Conservation (phyloP, 2,329 filamentous ascomycete genomes). For the Geosmithia morbida region DNA sequence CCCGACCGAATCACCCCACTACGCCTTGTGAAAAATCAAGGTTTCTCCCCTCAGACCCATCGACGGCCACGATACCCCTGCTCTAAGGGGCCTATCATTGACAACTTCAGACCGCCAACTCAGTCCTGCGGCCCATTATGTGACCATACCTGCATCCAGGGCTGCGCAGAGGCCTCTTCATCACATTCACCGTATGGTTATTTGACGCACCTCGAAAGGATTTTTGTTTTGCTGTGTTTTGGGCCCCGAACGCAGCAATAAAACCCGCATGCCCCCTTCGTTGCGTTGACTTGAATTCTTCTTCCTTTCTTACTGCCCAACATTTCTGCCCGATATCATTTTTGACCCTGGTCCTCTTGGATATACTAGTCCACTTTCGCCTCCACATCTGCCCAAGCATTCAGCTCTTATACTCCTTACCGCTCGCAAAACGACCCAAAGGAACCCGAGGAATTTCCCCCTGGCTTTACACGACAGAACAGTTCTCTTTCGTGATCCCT, state of each 20-base stretch:
- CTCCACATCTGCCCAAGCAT: constrained; percentile 5
- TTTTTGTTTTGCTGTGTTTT: constrained; percentile 5
- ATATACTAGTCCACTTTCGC: constrained; percentile 6
- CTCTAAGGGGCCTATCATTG: constrained; percentile 22
- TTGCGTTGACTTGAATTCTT: constrained; percentile 19
- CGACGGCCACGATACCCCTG: constrained; percentile 11
- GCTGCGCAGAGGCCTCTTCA: neutral
- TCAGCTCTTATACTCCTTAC: constrained; percentile 7
- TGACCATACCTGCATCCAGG: constrained; percentile 12
- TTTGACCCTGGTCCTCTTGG: neutral
- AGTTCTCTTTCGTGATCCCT: constrained; percentile 6
- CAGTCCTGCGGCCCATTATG: constrained; percentile 32
- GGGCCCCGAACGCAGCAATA: constrained; percentile 21
- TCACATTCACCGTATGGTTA: neutral
- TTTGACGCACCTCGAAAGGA: neutral
- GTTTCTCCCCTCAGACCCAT: constrained; percentile 13
- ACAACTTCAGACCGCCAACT: constrained; percentile 27
- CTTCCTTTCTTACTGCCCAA: constrained; percentile 21
- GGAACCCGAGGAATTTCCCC: constrained; percentile 12
- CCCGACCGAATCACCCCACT: constrained; percentile 19
- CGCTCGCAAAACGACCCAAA: constrained; percentile 1
- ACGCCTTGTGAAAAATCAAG: constrained; percentile 20
- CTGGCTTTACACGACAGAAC: constrained; percentile 12
- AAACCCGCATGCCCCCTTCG: constrained; percentile 33
- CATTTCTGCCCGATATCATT: constrained; percentile 21